A percentile compares a stretch with the other conserved stretches of the same genome.
Evolutionary conservation across 108 stramenopile species (phyloP).

Genomic region (Chaetoceros tenuissimus): DNA sequence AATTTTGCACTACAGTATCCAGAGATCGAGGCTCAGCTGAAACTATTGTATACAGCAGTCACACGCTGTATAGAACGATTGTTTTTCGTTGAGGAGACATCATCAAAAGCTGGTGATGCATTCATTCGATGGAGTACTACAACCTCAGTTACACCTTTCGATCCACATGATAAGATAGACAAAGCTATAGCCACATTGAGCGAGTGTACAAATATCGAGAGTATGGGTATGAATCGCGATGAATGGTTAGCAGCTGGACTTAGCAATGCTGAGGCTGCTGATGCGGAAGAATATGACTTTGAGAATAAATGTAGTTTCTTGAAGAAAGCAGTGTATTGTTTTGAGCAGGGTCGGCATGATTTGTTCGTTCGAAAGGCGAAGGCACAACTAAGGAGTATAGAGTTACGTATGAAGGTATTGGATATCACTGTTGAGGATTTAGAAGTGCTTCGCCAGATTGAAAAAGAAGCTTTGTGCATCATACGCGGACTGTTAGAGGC

Average conservation of each 20-base stretch:
- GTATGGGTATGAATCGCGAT: conserved; percentile 31
- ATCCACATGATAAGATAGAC: background rate
- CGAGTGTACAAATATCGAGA: conserved; percentile 26
- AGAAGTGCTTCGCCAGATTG: no score
- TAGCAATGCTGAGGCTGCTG: conserved; percentile 28
- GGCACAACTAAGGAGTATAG: conserved; percentile 18
- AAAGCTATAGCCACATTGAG: conserved; percentile 17
- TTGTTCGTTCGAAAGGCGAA: conserved; percentile 26
- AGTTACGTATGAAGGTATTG: no score
- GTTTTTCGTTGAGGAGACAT: conserved; percentile 37
- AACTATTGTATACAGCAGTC: no score
- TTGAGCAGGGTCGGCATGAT: no score
- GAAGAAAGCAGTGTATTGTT: conserved; percentile 20
- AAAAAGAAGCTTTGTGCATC: no score
- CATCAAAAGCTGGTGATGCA: conserved; percentile 24
- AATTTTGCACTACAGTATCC: conserved; percentile 12
- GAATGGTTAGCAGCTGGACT: conserved; percentile 28
- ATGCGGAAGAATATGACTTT: conserved; percentile 7
- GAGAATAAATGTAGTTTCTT: conserved; percentile 26
- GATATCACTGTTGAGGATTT: no score
- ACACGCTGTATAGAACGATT: conserved; percentile 41
- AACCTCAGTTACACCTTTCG: conserved; percentile 1
- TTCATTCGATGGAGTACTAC: conserved; percentile 14
- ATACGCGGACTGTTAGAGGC: no score
- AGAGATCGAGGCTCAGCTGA: conserved; percentile 35